These are phyloP conservation scores for Hypoxylon sp. DNA, from an alignment of 2,329 filamentous ascomycete species.

Conservation along the genomic window DNA sequence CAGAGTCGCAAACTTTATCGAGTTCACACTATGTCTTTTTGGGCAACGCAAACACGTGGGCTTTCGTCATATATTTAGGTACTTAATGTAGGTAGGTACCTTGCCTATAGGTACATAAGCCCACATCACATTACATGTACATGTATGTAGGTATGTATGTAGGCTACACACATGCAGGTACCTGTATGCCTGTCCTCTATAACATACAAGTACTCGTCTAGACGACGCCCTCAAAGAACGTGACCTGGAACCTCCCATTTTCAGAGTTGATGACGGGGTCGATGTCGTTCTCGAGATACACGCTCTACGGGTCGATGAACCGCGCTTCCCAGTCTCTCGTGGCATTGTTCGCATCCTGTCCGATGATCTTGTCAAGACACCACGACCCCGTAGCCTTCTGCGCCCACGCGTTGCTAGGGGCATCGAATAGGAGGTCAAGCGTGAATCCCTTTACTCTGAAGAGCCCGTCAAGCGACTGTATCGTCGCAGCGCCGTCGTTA, in stretches of 20 bases:
- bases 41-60: not conserved
- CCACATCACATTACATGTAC: not conserved
- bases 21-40: not conserved
- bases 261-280: slow-evolving; percentile 47
- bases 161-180: too few species aligned
- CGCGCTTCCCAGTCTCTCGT: slow-evolving; percentile 41
- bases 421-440: slow-evolving; percentile 39
- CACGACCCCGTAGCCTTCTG: slow-evolving; percentile 45
- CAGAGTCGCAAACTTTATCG: not conserved
- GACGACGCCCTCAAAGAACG: slow-evolving; percentile 43
- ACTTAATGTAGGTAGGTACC: not conserved
- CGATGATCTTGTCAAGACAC: slow-evolving; percentile 47
- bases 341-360: slow-evolving; percentile 37
- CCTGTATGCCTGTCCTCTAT: too few species aligned
- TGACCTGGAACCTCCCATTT: slow-evolving; percentile 46
- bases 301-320: slow-evolving; percentile 39
- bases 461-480: slow-evolving; percentile 40
- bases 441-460: slow-evolving; percentile 40
- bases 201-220: slow-evolving; percentile 7
- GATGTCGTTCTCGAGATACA: slow-evolving; percentile 42
- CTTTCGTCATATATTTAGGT: not conserved
- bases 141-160: not conserved
- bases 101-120: too few species aligned
- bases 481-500: slow-evolving; percentile 45
- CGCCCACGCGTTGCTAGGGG: slow-evolving; percentile 39